Percentiles rank a stretch among this genome's conserved stretches.
Conservation (phyloP, 768 basidiomycete genomes). For the Lyophyllum decastes region DNA sequence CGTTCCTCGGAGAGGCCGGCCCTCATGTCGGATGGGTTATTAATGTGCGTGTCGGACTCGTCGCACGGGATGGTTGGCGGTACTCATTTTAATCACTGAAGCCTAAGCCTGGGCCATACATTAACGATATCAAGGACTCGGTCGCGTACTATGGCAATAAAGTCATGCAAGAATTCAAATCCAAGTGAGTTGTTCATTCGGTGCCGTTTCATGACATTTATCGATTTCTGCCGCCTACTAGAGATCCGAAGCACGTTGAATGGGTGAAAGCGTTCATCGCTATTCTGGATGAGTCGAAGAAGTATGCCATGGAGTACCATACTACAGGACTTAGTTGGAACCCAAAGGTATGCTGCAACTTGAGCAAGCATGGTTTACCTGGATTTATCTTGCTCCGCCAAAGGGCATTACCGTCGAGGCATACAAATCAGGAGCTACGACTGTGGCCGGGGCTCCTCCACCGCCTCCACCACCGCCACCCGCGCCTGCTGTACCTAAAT, state of each 20-base stretch:
- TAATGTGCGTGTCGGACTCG: slow-evolving; percentile 50
- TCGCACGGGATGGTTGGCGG: neutral
- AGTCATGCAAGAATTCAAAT: slow-evolving; percentile 90
- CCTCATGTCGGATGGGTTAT: slow-evolving; percentile 87
- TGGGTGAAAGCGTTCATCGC: slow-evolving; percentile 79
- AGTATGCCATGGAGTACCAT: slow-evolving; percentile 85
- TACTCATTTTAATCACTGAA: slow-evolving; percentile 32
- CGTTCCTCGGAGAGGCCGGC: slow-evolving; percentile 79
- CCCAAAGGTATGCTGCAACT: slow-evolving; percentile 51
- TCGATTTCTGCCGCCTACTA: slow-evolving; percentile 30
- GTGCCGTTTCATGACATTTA: neutral
- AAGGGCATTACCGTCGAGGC: slow-evolving; percentile 62
- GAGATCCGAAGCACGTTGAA: slow-evolving; percentile 83
- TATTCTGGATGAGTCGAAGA: slow-evolving; percentile 75
- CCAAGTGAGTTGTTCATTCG: slow-evolving; percentile 59
- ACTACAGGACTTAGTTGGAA: slow-evolving; percentile 92
- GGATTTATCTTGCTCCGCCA: neutral
- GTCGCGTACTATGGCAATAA: slow-evolving; percentile 87
- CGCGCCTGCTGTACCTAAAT: slow-evolving; percentile 38
- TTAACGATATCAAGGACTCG: slow-evolving; percentile 85
- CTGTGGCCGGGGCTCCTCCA: slow-evolving; percentile 54
- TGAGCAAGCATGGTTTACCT: neutral
- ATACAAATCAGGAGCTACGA: slow-evolving; percentile 43
- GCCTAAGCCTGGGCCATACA: slow-evolving; percentile 77
- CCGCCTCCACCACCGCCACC: slow-evolving; percentile 52